Conservation (phyloP, 2,329 filamentous ascomycete genomes). For the Aspergillus jensenii region DNA sequence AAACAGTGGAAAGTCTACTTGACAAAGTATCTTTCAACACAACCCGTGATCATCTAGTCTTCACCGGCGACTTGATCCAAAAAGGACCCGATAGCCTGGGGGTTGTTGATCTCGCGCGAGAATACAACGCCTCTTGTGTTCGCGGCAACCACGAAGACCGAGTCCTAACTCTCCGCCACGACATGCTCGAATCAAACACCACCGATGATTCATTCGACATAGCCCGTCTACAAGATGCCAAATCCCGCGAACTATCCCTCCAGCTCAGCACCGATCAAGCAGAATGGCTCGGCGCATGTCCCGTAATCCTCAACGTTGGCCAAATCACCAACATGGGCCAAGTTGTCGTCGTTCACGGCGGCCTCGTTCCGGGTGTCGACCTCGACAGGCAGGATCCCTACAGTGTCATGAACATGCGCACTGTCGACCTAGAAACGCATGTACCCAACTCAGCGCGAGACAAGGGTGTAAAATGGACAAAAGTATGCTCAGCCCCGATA, state of each 20-base stretch:
- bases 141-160: conserved; percentile 92
- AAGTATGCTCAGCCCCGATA: conserved; percentile 36
- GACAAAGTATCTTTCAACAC: conserved; percentile 63
- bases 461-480: conserved; percentile 65
- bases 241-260: conserved; percentile 55
- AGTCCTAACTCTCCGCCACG: conserved; percentile 66
- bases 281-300: conserved; percentile 67
- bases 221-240: conserved; percentile 4
- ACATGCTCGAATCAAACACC: conserved; percentile 35
- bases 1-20: conserved; percentile 58
- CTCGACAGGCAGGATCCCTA: conserved; percentile 72
- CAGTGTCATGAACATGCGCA: conserved; percentile 90
- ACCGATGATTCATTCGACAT: conserved; percentile 12
- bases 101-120: conserved; percentile 73
- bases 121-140: conserved; percentile 74
- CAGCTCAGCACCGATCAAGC: conserved; percentile 61
- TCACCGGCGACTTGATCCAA: conserved; percentile 76
- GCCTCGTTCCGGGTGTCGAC: conserved; percentile 72
- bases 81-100: conserved; percentile 83
- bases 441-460: conserved; percentile 52
- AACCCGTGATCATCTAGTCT: conserved; percentile 69
- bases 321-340: conserved; percentile 59
- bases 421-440: conserved; percentile 64
- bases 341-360: conserved; percentile 79
- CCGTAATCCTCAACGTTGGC: conserved; percentile 77